Percentiles rank a stretch among this genome's conserved stretches.
These are phyloP conservation scores for Eragrostis tef DNA, from an alignment of 202 grass and related monocot genomes.

Conservation along the genomic window DNA sequence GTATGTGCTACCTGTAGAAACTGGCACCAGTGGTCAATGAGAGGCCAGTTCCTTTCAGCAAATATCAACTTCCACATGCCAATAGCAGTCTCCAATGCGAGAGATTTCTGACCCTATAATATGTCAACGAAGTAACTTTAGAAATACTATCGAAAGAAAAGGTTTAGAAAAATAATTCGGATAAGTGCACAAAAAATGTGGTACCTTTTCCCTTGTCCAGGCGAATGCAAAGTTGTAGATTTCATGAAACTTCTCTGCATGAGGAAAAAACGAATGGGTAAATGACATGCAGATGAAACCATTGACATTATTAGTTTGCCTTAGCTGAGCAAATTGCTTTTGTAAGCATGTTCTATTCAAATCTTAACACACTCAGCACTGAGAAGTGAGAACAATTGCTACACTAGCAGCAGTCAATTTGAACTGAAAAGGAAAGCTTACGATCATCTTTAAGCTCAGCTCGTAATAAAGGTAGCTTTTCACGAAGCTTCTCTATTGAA, in stretches of 20 bases:
- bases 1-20: conserved; percentile 66
- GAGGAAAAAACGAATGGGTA: conserved; percentile 37
- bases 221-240: conserved; percentile 89
- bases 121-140: not conserved
- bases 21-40: conserved; percentile 84
- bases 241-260: conserved; percentile 82
- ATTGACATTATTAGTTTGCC: not conserved
- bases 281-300: conserved; percentile 27
- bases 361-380: not conserved
- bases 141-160: conserved; percentile 12
- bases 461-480: conserved; percentile 82
- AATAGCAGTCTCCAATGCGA: conserved; percentile 80
- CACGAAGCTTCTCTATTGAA: conserved; percentile 85
- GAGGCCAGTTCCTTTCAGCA: conserved; percentile 78
- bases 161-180: not conserved
- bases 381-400: not conserved
- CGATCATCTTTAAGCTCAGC: conserved; percentile 92
- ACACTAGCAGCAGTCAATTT: not conserved
- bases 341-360: not conserved
- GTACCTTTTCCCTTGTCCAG: conserved; percentile 89
- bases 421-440: conserved; percentile 43
- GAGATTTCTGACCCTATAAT: conserved; percentile 80
- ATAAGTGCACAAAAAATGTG: not conserved
- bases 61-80: conserved; percentile 88
- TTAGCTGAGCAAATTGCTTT: not conserved